phyloP scores from a whole-genome alignment of 129 eudicot genomes.

The Pittosporum tobira region DNA sequence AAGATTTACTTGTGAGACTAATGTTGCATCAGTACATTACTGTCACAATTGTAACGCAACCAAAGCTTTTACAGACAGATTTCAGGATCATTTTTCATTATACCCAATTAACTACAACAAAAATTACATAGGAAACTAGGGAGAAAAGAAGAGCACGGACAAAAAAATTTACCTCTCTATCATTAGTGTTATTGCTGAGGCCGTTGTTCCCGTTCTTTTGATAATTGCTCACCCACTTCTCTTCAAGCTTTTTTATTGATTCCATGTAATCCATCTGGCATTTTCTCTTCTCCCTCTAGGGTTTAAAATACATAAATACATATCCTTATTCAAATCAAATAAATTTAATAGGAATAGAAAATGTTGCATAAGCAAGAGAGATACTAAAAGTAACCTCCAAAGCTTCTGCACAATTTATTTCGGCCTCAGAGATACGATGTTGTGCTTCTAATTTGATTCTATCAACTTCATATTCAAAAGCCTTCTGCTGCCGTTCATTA shows the following conservation, averaged over 20 bases:
- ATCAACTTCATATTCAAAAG: slow-evolving; percentile 76
- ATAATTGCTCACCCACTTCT: slow-evolving; percentile 79
- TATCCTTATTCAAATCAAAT: not conserved
- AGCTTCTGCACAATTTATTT: slow-evolving; percentile 62
- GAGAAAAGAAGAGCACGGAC: not conserved
- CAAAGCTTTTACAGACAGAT: no score
- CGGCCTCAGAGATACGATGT: slow-evolving; percentile 63
- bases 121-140: not conserved
- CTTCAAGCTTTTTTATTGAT: slow-evolving; percentile 94
- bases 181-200: slow-evolving; percentile 27
- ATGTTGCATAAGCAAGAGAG: not conserved
- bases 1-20: no score
- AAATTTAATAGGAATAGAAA: not conserved
- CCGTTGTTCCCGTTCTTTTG: slow-evolving; percentile 61
- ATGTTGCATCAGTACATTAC: no score
- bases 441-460: slow-evolving; percentile 76
- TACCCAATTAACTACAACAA: no score
- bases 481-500: slow-evolving; percentile 85
- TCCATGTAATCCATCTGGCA: slow-evolving; percentile 99
- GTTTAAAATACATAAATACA: slow-evolving; percentile 3
- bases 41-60: no score
- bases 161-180: slow-evolving; percentile 38
- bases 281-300: slow-evolving; percentile 84
- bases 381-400: slow-evolving; percentile 60
- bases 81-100: no score